Conservation (phyloP, 148 eudicot species). For the Agrostemma githago region DNA sequence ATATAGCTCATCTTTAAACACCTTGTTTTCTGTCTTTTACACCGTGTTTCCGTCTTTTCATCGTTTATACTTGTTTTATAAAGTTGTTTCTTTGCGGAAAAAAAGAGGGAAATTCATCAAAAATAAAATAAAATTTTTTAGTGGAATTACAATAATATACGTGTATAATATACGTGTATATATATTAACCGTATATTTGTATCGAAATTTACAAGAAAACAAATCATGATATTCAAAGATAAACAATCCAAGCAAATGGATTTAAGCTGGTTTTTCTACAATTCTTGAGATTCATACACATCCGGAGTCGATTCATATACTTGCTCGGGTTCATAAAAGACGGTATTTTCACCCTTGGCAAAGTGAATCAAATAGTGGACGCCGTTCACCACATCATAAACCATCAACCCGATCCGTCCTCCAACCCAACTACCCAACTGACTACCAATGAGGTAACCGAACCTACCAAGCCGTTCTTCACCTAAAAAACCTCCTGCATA, state of each 20-base stretch:
- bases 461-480: constrained; percentile 66
- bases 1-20: too few relatives aligned
- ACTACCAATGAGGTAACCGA: constrained; percentile 83
- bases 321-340: constrained; percentile 19
- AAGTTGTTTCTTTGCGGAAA: too few relatives aligned
- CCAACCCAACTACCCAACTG: constrained; percentile 89
- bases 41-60: too few relatives aligned
- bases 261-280: constrained; percentile 1
- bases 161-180: background rate
- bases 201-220: background rate
- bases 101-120: too few relatives aligned
- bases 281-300: constrained; percentile 8
- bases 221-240: background rate
- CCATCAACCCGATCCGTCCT: constrained; percentile 79
- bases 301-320: constrained; percentile 17
- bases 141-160: background rate
- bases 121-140: background rate
- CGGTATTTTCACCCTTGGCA: constrained; percentile 26
- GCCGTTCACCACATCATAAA: constrained; percentile 67
- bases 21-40: too few relatives aligned
- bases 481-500: constrained; percentile 57
- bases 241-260: background rate
- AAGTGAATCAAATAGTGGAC: constrained; percentile 44
- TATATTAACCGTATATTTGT: background rate
- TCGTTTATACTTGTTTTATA: too few relatives aligned